Evolutionary conservation across 2,329 filamentous ascomycete species (phyloP), one percentile per base, ranked within the genome.

Genomic region (Fusarium sp.): DNA sequence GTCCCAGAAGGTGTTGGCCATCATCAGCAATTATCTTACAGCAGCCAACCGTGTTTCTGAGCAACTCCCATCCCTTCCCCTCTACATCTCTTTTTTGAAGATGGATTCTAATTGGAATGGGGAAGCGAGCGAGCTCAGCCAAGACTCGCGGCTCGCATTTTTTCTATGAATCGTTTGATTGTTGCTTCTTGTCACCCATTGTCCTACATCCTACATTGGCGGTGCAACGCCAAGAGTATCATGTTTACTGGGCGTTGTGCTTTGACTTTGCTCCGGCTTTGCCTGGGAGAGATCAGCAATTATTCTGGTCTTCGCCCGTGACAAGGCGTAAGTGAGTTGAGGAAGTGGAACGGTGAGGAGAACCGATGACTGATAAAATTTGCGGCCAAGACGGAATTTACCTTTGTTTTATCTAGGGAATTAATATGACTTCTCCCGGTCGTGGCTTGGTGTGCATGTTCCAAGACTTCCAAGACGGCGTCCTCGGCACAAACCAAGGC

Each of bases 401-500:
- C 45, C 46, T 35, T 46, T 52, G 52, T 65, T 65, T 65, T 58
- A 57, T 65, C 23, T 58, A 25, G 30, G 23, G 51, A 37, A 37
- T 40, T 30, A 54, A 33, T 14, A 22, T 55, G 44, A 45, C 22
- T 50, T 41, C 32, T 62, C 56, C 51, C 14, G 43, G 51, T 46
- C 40, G 55, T 48, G 63, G 51, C 67, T 64, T 53, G 37, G 67
- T 59, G 48, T 52, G 50, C 47, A 64, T 23, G 40, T 62, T 68
- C 67, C 67, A 70, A 64, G 71, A 67, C 62, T 65, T 70, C 71
- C 71, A 73, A 73, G 71, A 70, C 71, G 67, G 68, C 61, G 69
- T 65, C 52, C 57, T 69, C 71, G 71, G 71, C 71, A 73, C 67
- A 73, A 61, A 70, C 54, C 43, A 48, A 66, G 57, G 69, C 69